Evolutionary conservation across 805 yeast genomes (phyloP), one percentile per base, ranked within the genome.

Genomic region (Ogataea zsoltii): DNA sequence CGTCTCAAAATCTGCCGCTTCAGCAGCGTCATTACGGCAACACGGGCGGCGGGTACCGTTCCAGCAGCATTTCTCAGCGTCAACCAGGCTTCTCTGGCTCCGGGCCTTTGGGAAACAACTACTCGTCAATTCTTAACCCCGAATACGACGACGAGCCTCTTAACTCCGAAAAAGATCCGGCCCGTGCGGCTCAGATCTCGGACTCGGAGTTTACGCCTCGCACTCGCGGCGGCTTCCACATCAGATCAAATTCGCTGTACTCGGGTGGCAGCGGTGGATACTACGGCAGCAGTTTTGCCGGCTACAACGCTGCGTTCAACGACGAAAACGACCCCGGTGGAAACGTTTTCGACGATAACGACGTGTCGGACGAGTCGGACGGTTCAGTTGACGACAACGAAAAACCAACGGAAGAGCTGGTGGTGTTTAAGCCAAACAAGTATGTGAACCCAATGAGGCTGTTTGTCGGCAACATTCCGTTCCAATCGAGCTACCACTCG

Each of bases 401-500:
- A 13, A 53, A 50, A 38, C 42, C 57, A 7, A 50, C 60, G 4
- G 57, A 55, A 12, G 58, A 58, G 42, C 44, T 56, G 21, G 49
- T 46, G 25, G 42, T 46, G n/a, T 63, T 60, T 46, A 48, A 53
- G 10, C 50, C 52, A 11, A 39, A 57, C 9, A 61, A 66, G 38
- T 65, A 69, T 45, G 73, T 73, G 7, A 71, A 75, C 51, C 69
- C 70, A 3, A 63, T 67, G 15, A 56, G 82, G 16, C 51, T 80
- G 14, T 80, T 79, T 54, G 62, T 80, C 19, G 85, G 85, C 0
- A 80, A 80, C 56, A 70, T 80, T 19, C 83, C 84, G 2, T 80
- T 72, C 51, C 57, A 56, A 23, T 57, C 63, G 11, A 52, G 54
- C 16, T 55, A 49, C 32, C 42, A 46, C 2, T 49, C 60, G 6